Base-by-base conservation (phyloP, 2,329 filamentous ascomycete species). In the Rhynchosporium secalis region DNA sequence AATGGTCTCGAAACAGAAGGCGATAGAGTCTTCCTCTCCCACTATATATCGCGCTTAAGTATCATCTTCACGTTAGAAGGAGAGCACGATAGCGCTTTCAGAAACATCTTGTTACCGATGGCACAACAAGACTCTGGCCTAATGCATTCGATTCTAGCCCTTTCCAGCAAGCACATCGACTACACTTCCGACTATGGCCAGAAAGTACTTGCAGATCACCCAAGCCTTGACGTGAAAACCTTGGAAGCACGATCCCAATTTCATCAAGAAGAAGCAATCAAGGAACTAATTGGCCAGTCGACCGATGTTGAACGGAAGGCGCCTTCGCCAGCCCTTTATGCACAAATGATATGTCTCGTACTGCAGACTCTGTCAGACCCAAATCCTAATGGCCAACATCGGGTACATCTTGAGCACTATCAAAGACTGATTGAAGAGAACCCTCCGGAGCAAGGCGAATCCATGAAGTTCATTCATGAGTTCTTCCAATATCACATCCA, bases 121-220 rank as follows among this genome's bases (percentile, higher is more conserved):
- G 92, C 92, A 2, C 86, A 90, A 47, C 82, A 87, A 64, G 88
- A 96, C 72, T 83, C 86, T 65, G 91, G 91, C 12, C 79, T 96
- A 58, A 96, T 96, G 92, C 92, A 96, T 74, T 95, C 92, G 10
- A 86, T 96, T 56, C 82, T 96, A 58, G 92, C 90, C 49, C 81
- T 96, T 8, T 90, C 92, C 43, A 90, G 90, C 69, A 92, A 87
- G 64, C 92, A 96, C 70, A 82, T 88, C 60, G 83, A 88, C 73
- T 81, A 81, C 64, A 79, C 81, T 4, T 82, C 83, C 0, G 80
- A 83, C 0, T 85, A 86, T 59, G 84, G 83, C 10, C 68, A 74
- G 61, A 83, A 82, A 52, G 71, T 86, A 4, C 74, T 87, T 5
- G 75, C 75, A 40, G 78, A 81, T 28, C 79, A 82, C 65, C 77